Evolutionary conservation across 305 asterid species (phyloP), one percentile per base, ranked within the genome.

Genomic region (Fraxinus platypoda): DNA sequence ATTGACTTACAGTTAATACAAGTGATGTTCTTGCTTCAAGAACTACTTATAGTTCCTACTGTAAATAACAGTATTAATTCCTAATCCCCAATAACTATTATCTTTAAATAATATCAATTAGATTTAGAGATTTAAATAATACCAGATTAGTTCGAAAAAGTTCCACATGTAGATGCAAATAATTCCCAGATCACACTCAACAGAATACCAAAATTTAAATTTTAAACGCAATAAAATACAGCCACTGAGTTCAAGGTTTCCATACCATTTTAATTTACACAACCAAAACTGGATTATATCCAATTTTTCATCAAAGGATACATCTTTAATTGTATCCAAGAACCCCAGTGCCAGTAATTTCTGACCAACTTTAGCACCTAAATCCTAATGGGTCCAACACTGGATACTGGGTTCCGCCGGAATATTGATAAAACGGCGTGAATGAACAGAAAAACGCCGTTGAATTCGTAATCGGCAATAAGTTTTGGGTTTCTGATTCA

Each of bases 261-360:
- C 88, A 43, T 86, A 90, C 92, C 92, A 88, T 88, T 82, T 83
- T 59, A 71, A 80, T 25, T 62, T 83, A 80, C 79, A 74, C 84
- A 74, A 41, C 70, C 82, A 66, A 70, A 76, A 31, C 71, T 81
- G 9, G 71, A 75, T 83, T 59, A 74, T 80, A 85, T 83, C 68
- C 80, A 80, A 73, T 1, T 25, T 76, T 75, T 37, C 85, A 84
- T 74, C 71, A 80, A 64, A 52, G 52, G 84, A 77, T 85, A 77
- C 78, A 84, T 26, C 88, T 4, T 52, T 72, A 66, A 76, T 8
- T 21, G 46, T 57, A 71, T 54, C 73, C 83, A 75, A 68, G 59
- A 82, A 25, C 77, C 85, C 81, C 84, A 74, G 79, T 72, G 54
- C n/a, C 21, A 1, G 68, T 57, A 34, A 43, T 59, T 78, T 76